A percentile compares a stretch with the other conserved stretches of the same genome.
Conservation (phyloP, 2,329 filamentous ascomycete species). For the Aureobasidium sp. region DNA sequence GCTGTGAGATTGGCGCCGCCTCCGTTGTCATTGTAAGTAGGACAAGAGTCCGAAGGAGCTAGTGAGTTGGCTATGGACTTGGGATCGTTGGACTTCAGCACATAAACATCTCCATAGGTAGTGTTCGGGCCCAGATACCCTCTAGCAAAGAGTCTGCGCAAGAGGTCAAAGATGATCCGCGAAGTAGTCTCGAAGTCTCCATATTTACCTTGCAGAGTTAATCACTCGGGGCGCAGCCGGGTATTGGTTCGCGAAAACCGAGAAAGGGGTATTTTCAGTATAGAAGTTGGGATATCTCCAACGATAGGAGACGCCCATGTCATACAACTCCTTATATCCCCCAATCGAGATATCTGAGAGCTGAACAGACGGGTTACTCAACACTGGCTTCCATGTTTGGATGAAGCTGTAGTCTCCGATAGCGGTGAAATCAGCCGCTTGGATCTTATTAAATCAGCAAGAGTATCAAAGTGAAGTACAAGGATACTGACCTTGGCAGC, state of each 20-base stretch:
- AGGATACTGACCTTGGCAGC: constrained; percentile 19
- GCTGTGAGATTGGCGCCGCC: constrained; percentile 41
- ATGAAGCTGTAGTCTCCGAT: constrained; percentile 50
- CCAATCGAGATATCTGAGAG: constrained; percentile 55
- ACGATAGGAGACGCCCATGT: constrained; percentile 47
- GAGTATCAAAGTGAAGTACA: neutral
- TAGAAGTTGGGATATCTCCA: constrained; percentile 44
- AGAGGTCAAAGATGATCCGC: too few species aligned
- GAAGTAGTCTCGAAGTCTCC: neutral
- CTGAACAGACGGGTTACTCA: constrained; percentile 49
- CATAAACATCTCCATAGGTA: constrained; percentile 49
- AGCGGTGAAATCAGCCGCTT: constrained; percentile 48
- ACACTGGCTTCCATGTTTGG: constrained; percentile 50
- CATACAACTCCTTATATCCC: constrained; percentile 55
- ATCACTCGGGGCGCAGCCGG: constrained; percentile 42
- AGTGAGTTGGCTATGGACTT: constrained; percentile 55
- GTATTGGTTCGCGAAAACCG: constrained; percentile 61
- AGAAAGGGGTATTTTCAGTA: constrained; percentile 44
- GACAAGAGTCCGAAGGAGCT: constrained; percentile 56
- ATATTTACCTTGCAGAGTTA: constrained; percentile 47
- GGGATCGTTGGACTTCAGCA: constrained; percentile 51
- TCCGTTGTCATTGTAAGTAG: constrained; percentile 49
- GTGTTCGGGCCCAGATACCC: constrained; percentile 55
- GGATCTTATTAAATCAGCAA: constrained; percentile 38
- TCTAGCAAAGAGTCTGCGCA: constrained; percentile 47